These are phyloP conservation scores for Setomelanomma holmii DNA, from an alignment of 2,329 filamentous ascomycete species.

Conservation along the genomic window DNA sequence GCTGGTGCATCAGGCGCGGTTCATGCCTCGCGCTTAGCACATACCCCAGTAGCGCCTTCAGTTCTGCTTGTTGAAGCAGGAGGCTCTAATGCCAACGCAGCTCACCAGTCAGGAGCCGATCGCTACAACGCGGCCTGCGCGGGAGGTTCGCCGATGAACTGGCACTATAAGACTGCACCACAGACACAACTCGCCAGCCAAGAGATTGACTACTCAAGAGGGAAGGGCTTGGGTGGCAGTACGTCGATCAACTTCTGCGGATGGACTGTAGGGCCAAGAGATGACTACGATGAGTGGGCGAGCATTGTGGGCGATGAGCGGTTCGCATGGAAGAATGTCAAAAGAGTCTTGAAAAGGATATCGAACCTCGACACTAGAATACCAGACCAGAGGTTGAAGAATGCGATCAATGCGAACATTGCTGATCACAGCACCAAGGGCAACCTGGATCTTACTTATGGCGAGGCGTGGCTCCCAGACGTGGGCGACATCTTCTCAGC, in stretches of 20 bases:
- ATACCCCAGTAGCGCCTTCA: slow-evolving; percentile 53
- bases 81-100: slow-evolving; percentile 55
- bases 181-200: slow-evolving; percentile 49
- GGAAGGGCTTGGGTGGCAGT: slow-evolving; percentile 56
- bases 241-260: slow-evolving; percentile 55
- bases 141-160: slow-evolving; percentile 54
- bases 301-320: slow-evolving; percentile 58
- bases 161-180: slow-evolving; percentile 53
- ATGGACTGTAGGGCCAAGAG: slow-evolving; percentile 61
- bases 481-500: slow-evolving; percentile 56
- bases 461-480: slow-evolving; percentile 59
- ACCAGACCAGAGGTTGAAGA: slow-evolving; percentile 34
- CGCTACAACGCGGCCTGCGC: slow-evolving; percentile 58
- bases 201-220: slow-evolving; percentile 52
- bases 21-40: slow-evolving; percentile 59
- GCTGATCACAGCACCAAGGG: slow-evolving; percentile 59
- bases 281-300: slow-evolving; percentile 68
- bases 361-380: slow-evolving; percentile 58
- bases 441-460: slow-evolving; percentile 58
- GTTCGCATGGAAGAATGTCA: slow-evolving; percentile 61
- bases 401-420: slow-evolving; percentile 54
- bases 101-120: slow-evolving; percentile 59
- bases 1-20: slow-evolving; percentile 64
- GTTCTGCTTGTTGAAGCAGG: slow-evolving; percentile 68
- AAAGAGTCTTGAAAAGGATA: slow-evolving; percentile 57